phyloP scores from a whole-genome alignment of 2,329 filamentous ascomycete genomes.

The Diaporthe vaccinii region DNA sequence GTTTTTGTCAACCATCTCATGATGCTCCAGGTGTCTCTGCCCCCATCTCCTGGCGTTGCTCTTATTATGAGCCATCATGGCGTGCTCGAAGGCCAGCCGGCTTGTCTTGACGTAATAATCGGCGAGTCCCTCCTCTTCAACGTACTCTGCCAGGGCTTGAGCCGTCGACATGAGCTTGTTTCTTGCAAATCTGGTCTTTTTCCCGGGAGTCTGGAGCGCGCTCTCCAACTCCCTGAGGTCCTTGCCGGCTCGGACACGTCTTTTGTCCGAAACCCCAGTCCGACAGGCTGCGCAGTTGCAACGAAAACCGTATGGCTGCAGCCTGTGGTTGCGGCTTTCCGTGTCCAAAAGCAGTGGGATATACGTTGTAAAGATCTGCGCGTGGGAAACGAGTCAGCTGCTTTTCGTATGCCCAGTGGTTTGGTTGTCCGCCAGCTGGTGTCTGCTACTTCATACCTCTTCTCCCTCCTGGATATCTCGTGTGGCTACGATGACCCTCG shows the following conservation, averaged over 20 bases:
- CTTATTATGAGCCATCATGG: conserved; percentile 23
- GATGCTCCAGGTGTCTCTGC: conserved; percentile 21
- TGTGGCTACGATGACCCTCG: conserved; percentile 49
- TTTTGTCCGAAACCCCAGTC: background rate
- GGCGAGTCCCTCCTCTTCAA: conserved; percentile 40
- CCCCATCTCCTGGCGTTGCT: conserved; percentile 31
- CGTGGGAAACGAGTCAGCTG: background rate
- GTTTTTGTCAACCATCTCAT: conserved; percentile 15
- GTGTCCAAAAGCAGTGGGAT: conserved; percentile 33
- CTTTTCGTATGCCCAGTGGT: background rate
- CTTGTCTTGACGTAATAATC: conserved; percentile 43
- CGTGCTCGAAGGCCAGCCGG: conserved; percentile 40
- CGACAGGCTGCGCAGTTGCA: conserved; percentile 32
- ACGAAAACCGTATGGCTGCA: conserved; percentile 29
- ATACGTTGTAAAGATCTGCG: conserved; percentile 31
- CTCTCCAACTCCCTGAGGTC: conserved; percentile 25
- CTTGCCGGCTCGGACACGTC: conserved; percentile 12
- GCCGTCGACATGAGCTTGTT: conserved; percentile 16
- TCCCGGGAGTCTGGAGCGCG: background rate
- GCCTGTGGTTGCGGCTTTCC: conserved; percentile 25
- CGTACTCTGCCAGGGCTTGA: conserved; percentile 50
- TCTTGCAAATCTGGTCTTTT: background rate
- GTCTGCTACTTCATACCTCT: conserved; percentile 46
- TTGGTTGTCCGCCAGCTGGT: background rate
- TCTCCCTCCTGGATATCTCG: conserved; percentile 51